These are phyloP conservation scores for Blastobotrys proliferans DNA, from an alignment of 1,139 yeast genomes.

Conservation along the genomic window DNA sequence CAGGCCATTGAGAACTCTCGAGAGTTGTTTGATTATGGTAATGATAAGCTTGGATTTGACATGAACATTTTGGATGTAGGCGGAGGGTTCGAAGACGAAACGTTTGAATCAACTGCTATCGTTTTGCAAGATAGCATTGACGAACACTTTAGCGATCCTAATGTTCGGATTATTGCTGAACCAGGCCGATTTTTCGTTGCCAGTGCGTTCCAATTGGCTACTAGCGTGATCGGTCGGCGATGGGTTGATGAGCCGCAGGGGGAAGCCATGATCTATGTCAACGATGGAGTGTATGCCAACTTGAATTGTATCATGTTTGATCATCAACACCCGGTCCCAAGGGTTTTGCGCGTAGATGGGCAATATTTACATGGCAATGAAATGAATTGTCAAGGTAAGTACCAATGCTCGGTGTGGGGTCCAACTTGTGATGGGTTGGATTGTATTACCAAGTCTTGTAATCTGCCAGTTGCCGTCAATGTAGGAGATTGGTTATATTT, in stretches of 20 bases:
- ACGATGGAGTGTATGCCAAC: constrained; percentile 95
- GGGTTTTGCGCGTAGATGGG: constrained; percentile 49
- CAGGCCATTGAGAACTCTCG: constrained; percentile 74
- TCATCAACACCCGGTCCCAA: constrained; percentile 76
- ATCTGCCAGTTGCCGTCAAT: constrained; percentile 55
- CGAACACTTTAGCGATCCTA: constrained; percentile 41
- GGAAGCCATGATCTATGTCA: constrained; percentile 61
- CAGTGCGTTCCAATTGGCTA: constrained; percentile 78
- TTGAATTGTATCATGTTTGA: constrained; percentile 91
- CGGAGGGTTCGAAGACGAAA: constrained; percentile 78
- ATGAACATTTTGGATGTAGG: constrained; percentile 77
- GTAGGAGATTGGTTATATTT: constrained; percentile 95
- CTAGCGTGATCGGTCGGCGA: constrained; percentile 82
- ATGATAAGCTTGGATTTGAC: constrained; percentile 40
- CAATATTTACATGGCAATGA: constrained; percentile 17
- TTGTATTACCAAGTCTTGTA: constrained; percentile 57
- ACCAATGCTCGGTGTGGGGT: constrained; percentile 78
- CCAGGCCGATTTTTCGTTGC: constrained; percentile 93
- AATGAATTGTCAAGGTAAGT: constrained; percentile 19
- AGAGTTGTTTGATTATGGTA: constrained; percentile 60
- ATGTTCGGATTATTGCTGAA: constrained; percentile 72
- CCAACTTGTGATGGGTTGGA: constrained; percentile 98
- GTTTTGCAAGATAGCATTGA: constrained; percentile 57
- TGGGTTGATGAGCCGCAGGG: constrained; percentile 31
- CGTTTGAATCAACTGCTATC: constrained; percentile 59